Evolutionary conservation across 345 rosid genomes (phyloP), one percentile per base, ranked within the genome.

Genomic region (Barbarea vulgaris): DNA sequence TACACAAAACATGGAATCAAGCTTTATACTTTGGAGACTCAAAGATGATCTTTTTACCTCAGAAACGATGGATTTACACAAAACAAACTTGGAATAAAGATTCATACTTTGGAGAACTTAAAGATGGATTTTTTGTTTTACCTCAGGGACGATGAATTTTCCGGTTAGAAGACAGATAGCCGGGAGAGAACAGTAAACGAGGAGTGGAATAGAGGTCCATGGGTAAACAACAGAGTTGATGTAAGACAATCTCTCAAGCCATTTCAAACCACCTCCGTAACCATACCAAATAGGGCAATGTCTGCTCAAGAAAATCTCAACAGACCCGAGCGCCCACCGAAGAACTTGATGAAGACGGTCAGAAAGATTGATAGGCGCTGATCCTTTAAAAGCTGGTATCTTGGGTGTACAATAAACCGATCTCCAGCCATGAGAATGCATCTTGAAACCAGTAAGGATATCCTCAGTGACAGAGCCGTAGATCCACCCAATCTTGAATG

Each of bases 241-340:
- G 78, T 87, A 89, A 42, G 96, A 85, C 68, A 89, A 28, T 44
- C 88, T 85, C 80, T 89, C 89, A 52, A 89, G 72, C 79, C 81
- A 83, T 76, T 87, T 87, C 81, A 89, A 77, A 37, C 88, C 87
- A 0, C 89, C 92, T 72, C 90, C 90, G 3, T 87, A 87, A 18
- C 92, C 96, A 64, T 87, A 85, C 96, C 96, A 89, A 41, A 89
- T 76, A 66, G 92, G 92, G 10, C 96, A 89, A 75, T 89, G 89
- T 74, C 83, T 85, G 55, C 92, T 87, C 69, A 87, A 70, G 79
- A 89, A 85, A 46, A 89, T 87, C 82, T 89, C 90, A 30, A 87
- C 82, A 21, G 95, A 87, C 51, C 92, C 92, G 6, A 85, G 86
- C 1, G 88, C 88, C 86, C 87, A 87, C 19, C 85, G 85, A 62